Evolutionary conservation across 2,329 filamentous ascomycete species (phyloP), one percentile per base, ranked within the genome.

Genomic region (Fusarium sp.): DNA sequence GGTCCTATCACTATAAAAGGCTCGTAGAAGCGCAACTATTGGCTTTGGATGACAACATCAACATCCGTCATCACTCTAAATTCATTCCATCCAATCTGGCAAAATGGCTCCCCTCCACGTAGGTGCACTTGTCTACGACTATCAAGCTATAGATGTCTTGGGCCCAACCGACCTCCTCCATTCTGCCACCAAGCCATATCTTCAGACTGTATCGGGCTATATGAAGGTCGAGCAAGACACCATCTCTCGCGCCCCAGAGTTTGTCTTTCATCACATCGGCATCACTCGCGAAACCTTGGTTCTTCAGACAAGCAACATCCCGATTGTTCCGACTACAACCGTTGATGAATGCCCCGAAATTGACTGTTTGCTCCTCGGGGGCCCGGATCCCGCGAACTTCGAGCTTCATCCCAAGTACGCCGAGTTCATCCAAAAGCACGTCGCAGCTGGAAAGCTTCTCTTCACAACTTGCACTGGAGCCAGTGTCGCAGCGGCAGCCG

Each of bases 381-480:
- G 82, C 0, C 78, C 81, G 1, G 76, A 79, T 27, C 73, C 77
- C 2, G 29, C 31, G 4, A 61, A 37, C 0, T 82, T 79, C 55
- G 60, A 77, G 10, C 68, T 83, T 6, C 57, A 79, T 7, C 78
- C 78, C 0, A 75, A 76, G 35, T 79, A 76, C 21, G 70, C 73
- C 5, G 76, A 80, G 1, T 76, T 84, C 37, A 78, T 84, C 21
- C 78, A 70, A 5, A 64, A 67, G 7, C 82, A 84, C 55, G 80
- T 81, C 8, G 77, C 77, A 7, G 72, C 79, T 45, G 82, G 80
- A 1, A 83, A 82, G 46, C 19, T 77, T 3, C 63, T 83, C 3
- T 82, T 82, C 35, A 78, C 80, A 5, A 83, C 75, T 2, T 84
- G 83, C 63, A 84, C 82, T 1, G 83, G 83, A 1, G 78, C 79